Conservation (phyloP, 202 grass and related monocot species). For the Eragrostis tef region DNA sequence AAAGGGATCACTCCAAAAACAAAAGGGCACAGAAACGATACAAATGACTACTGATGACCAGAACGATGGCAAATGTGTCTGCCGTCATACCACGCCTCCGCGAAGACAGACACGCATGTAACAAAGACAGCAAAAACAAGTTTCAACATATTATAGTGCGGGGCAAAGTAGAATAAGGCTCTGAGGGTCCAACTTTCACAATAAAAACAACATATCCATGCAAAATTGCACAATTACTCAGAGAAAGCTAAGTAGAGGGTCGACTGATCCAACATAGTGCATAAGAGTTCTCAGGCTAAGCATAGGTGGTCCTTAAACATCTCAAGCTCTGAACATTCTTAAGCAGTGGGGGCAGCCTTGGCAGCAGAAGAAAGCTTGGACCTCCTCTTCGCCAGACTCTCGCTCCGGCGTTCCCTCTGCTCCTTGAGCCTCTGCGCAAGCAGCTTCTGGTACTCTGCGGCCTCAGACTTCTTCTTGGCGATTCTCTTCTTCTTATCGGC, state of each 20-base stretch:
- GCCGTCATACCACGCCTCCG: too few relatives aligned
- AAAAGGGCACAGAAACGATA: not conserved
- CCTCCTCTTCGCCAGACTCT: conserved; percentile 86
- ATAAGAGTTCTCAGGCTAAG: conserved; percentile 28
- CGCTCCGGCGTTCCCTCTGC: conserved; percentile 69
- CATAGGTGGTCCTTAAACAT: conserved; percentile 3
- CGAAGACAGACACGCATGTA: not conserved
- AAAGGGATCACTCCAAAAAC: too few relatives aligned
- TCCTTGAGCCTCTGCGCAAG: conserved; percentile 77
- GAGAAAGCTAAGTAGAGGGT: conserved; percentile 29
- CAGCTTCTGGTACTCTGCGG: conserved; percentile 87
- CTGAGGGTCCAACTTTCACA: conserved; percentile 12
- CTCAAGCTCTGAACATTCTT: conserved; percentile 31
- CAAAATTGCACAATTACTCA: conserved; percentile 45
- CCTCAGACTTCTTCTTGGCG: conserved; percentile 71
- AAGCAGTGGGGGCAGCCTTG: conserved; percentile 50
- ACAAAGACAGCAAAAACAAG: not conserved
- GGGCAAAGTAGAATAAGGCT: not conserved
- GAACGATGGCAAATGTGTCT: too few relatives aligned
- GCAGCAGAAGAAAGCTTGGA: conserved; percentile 67
- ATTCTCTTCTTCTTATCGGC: conserved; percentile 94
- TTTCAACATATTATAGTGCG: not conserved
- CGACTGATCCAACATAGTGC: conserved; percentile 23
- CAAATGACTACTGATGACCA: not conserved
- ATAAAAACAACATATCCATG: conserved; percentile 36